Base-by-base conservation (phyloP, 805 yeast species). In the Jamesozyma lodderae region DNA sequence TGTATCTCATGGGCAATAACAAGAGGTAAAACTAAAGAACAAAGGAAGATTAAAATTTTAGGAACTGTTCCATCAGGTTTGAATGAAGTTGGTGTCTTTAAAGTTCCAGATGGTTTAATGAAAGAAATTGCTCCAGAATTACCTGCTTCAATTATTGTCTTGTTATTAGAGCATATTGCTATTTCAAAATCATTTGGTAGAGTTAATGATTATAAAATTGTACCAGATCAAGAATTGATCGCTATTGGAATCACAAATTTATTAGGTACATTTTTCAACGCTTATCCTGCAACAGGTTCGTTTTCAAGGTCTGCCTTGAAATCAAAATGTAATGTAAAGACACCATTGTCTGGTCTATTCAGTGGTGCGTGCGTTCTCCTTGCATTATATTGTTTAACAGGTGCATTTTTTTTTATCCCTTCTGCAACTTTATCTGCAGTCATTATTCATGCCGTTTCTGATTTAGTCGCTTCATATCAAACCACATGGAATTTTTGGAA, bases 221-320 rank as follows among this genome's bases (percentile, higher is more conserved):
- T 79, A 42, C 95, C 96, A 35, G 90, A 88, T 63, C 96, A 88
- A 68, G 96, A 88, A 62, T 72, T 88, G 39, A 73, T 88, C 54
- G 96, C 96, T 30, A 88, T 88, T 61, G 96, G 96, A 53, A 83
- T 81, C 33, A 81, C 92, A 38, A 88, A 88, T 63, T 70, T 88
- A 59, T 70, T 88, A 49, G 96, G 96, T 49, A 85, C 95, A 16
- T 85, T 87, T 57, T 88, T 88, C 73, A 72, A 76, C 53, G 95
- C 96, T 6, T 88, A 88, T 60, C 96, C 96, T 7, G 87, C 95
- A 6, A 88, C 96, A 4, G 96, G 96, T 33, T 88, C 96, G 1
- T 88, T 88, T 62, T 83, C 94, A 15, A 79, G 96, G 68, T 82
- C 95, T 32, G 96, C 96, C 6, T 71, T 88, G 52, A 88, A 90